phyloP scores from a whole-genome alignment of 2,329 filamentous ascomycete genomes.

The Penicillium sclerotiorum region DNA sequence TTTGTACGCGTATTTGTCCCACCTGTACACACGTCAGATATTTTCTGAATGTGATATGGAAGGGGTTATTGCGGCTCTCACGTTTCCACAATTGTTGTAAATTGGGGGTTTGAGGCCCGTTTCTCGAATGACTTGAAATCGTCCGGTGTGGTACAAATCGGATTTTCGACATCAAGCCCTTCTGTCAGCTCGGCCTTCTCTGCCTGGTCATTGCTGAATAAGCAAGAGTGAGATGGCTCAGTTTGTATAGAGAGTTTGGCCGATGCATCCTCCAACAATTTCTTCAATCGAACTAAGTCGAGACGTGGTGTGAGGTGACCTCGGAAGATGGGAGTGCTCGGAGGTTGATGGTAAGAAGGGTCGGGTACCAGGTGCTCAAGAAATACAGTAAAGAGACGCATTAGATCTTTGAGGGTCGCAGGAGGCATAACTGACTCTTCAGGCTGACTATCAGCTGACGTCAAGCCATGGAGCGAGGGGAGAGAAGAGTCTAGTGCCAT shows the following conservation, averaged over 20 bases:
- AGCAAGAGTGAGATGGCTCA: not conserved
- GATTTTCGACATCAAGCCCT: not conserved
- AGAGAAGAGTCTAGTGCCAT: not conserved
- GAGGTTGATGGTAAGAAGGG: not conserved
- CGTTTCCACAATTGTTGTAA: conserved; percentile 23
- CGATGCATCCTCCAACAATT: not conserved
- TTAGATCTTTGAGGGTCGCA: not conserved
- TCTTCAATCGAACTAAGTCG: not conserved
- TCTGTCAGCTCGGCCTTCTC: not conserved
- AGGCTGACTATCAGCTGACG: not conserved
- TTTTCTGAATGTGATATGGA: conserved; percentile 11
- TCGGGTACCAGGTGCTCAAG: not conserved
- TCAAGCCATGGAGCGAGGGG: not conserved
- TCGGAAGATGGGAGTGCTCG: not conserved
- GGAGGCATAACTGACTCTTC: not conserved
- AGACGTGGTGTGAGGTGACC: not conserved
- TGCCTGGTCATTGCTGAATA: not conserved
- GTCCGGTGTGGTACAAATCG: conserved; percentile 15
- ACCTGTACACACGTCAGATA: conserved; percentile 21
- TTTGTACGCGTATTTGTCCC: conserved; percentile 30
- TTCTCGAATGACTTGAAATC: conserved; percentile 18
- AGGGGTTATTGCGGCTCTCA: conserved; percentile 15
- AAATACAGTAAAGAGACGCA: no score
- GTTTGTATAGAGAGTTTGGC: not conserved
- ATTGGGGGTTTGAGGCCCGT: conserved; percentile 22